Evolutionary conservation across 108 stramenopile genomes (phyloP).

Genomic region (Cylindrotheca closterium): DNA sequence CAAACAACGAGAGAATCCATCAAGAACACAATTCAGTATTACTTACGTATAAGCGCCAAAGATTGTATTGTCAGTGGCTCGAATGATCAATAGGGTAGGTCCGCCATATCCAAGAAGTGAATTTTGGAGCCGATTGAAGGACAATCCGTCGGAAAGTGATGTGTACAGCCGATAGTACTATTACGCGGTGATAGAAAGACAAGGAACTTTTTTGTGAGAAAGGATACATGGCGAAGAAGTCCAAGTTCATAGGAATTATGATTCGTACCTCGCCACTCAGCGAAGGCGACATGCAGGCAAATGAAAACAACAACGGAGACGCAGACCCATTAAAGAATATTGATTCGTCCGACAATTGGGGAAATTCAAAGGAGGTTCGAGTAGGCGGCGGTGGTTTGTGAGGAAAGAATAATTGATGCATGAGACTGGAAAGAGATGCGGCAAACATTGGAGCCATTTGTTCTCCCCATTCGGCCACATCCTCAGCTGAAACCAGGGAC

Average conservation of each 20-base stretch:
- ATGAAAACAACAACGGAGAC: conserved; percentile 49
- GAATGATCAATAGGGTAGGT: conserved; percentile 73
- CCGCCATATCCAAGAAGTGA: conserved; percentile 76
- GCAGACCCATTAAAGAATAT: conserved; percentile 22
- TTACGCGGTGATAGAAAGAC: neutral
- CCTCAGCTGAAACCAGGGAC: conserved; percentile 37
- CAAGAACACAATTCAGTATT: too few relatives aligned
- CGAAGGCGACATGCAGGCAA: conserved; percentile 50
- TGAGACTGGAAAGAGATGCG: conserved; percentile 62
- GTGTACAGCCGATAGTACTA: conserved; percentile 78
- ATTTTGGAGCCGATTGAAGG: conserved; percentile 77
- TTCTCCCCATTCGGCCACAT: conserved; percentile 74
- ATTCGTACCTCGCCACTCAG: conserved; percentile 47
- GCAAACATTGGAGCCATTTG: conserved; percentile 63
- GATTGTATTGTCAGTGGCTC: conserved; percentile 32
- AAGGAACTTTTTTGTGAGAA: neutral
- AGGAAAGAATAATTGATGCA: conserved; percentile 64
- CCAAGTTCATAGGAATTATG: neutral
- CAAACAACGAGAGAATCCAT: neutral
- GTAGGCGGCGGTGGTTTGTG: conserved; percentile 45
- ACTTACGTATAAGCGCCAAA: conserved; percentile 59
- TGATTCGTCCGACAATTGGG: conserved; percentile 31
- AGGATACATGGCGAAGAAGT: neutral
- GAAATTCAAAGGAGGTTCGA: conserved; percentile 57
- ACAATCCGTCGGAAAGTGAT: conserved; percentile 74